These are phyloP conservation scores for Lupinus albus DNA, from an alignment of 306 rosid genomes.

Conservation along the genomic window DNA sequence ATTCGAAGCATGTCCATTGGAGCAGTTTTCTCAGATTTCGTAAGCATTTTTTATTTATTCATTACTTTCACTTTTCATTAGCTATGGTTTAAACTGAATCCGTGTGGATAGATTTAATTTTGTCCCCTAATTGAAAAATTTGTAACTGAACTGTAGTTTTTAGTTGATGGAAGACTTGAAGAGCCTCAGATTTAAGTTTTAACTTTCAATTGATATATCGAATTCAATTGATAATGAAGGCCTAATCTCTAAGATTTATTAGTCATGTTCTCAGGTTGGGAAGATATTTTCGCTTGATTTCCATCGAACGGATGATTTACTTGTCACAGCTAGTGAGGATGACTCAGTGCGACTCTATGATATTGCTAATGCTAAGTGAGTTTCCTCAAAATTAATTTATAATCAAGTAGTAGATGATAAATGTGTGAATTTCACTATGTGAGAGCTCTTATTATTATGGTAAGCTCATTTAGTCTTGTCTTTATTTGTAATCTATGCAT, in stretches of 20 bases:
- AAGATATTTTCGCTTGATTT: conserved; percentile 85
- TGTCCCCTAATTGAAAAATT: too few species aligned
- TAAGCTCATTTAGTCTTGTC: too few species aligned
- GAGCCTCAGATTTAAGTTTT: too few species aligned
- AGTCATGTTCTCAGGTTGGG: conserved; percentile 61
- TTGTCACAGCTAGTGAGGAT: conserved; percentile 86
- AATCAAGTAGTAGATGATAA: conserved; percentile 5
- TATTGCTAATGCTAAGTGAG: conserved; percentile 88
- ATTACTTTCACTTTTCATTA: background rate
- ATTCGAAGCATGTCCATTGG: conserved; percentile 84
- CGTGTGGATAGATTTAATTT: too few species aligned
- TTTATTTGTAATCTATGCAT: background rate
- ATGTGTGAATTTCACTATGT: background rate
- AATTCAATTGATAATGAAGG: background rate
- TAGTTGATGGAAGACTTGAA: too few species aligned
- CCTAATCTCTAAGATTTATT: conserved; percentile 18
- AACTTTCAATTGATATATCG: too few species aligned
- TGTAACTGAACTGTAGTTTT: too few species aligned
- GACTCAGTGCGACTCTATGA: conserved; percentile 93
- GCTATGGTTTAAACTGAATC: too few species aligned
- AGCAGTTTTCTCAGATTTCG: conserved; percentile 90
- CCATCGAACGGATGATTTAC: conserved; percentile 88
- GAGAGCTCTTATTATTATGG: background rate
- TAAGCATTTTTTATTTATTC: conserved; percentile 41
- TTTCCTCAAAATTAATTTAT: conserved; percentile 24